Percentiles rank a stretch among this genome's conserved stretches.
These are phyloP conservation scores for Gnomoniopsis sp. DNA, from an alignment of 2,329 filamentous ascomycete genomes.

Conservation along the genomic window DNA sequence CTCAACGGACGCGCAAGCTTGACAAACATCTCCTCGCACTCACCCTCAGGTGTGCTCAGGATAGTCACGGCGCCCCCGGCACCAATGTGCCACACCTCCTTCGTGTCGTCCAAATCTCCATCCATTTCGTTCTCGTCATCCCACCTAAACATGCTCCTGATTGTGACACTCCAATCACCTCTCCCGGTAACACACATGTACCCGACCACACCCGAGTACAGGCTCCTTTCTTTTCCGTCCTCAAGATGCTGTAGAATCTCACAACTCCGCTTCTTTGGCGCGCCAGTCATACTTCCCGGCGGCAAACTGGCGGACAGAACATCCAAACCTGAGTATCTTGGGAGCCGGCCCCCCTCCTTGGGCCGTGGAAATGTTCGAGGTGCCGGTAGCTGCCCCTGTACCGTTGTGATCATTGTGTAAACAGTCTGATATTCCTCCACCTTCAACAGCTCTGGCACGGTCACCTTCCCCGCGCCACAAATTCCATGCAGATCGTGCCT, in stretches of 20 bases:
- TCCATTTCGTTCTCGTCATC: constrained; percentile 56
- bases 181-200: constrained; percentile 84
- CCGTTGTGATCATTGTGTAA: constrained; percentile 86
- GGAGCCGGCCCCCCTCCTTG: constrained; percentile 6
- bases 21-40: constrained; percentile 87
- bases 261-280: constrained; percentile 89
- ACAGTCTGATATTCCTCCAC: constrained; percentile 91
- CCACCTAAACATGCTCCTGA: constrained; percentile 75
- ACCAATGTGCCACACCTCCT: constrained; percentile 75
- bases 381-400: constrained; percentile 63
- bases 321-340: constrained; percentile 62
- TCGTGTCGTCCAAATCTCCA: constrained; percentile 27
- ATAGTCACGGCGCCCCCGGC: constrained; percentile 89
- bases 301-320: constrained; percentile 76
- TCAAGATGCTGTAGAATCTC: constrained; percentile 75
- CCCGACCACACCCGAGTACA: constrained; percentile 87
- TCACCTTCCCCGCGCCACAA: constrained; percentile 69
- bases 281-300: constrained; percentile 94
- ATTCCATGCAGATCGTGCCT: constrained; percentile 88
- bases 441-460: constrained; percentile 73
- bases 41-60: constrained; percentile 73
- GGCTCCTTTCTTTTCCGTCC: constrained; percentile 56
- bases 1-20: constrained; percentile 62
- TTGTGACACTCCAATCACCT: constrained; percentile 89
- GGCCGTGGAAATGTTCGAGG: neutral